Conservation (phyloP, 345 rosid genomes). For the Pistacia vera region DNA sequence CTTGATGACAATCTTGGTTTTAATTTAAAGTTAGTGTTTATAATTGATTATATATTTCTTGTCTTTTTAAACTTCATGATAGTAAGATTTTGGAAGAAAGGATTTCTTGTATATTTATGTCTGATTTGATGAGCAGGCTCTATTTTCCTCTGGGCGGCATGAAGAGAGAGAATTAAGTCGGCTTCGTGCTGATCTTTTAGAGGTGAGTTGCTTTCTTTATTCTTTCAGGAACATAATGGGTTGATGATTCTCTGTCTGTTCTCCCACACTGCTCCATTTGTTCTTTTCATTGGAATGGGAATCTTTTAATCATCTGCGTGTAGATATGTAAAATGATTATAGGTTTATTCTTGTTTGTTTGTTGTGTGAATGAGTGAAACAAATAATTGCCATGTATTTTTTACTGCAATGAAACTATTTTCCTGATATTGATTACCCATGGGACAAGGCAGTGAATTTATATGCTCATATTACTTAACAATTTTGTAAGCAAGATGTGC, state of each 20-base stretch:
- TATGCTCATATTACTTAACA: background rate
- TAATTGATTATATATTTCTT: background rate
- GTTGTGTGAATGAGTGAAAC: background rate
- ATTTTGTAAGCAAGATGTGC: slow-evolving; percentile 6
- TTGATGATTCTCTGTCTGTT: background rate
- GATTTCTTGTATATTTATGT: background rate
- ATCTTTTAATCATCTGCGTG: background rate
- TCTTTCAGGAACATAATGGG: background rate
- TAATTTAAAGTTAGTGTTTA: background rate
- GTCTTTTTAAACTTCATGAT: background rate
- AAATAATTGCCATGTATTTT: background rate
- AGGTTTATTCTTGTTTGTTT: background rate
- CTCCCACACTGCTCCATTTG: background rate
- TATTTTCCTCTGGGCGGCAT: slow-evolving; percentile 46
- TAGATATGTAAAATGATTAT: background rate
- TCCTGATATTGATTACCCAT: slow-evolving; percentile 9
- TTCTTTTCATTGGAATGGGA: background rate
- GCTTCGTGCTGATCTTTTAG: slow-evolving; percentile 68
- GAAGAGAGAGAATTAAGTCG: slow-evolving; percentile 44
- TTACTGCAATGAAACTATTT: background rate
- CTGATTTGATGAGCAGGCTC: slow-evolving; percentile 41
- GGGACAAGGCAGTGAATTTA: slow-evolving; percentile 5
- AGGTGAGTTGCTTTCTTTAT: slow-evolving; percentile 48
- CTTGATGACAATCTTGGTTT: background rate
- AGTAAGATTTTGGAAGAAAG: background rate